phyloP scores from a whole-genome alignment of 805 yeast genomes.

The Saccharomycopsis microspora region DNA sequence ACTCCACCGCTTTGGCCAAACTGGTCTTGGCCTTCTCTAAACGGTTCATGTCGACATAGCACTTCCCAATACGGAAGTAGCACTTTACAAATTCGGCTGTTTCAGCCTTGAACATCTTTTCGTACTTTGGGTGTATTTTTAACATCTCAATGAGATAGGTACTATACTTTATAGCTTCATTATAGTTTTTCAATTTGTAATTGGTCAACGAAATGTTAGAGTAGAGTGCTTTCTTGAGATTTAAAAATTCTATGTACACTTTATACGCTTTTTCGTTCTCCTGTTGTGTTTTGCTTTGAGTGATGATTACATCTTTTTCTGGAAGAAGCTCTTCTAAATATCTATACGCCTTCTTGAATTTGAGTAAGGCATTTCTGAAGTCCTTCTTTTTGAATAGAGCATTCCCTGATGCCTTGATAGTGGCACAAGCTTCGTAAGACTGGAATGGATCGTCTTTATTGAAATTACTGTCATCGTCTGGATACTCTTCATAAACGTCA shows the following conservation, averaged over 20 bases:
- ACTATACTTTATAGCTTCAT: slow-evolving; percentile 42
- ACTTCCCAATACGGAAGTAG: slow-evolving; percentile 41
- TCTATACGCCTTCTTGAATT: slow-evolving; percentile 54
- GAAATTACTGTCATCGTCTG: slow-evolving; percentile 57
- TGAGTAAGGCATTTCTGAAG: slow-evolving; percentile 40
- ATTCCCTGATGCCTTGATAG: slow-evolving; percentile 60
- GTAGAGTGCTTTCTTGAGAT: slow-evolving; percentile 29
- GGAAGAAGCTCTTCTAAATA: slow-evolving; percentile 67
- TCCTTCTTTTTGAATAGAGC: slow-evolving; percentile 43
- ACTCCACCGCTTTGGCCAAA: slow-evolving; percentile 30
- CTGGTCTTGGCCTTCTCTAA: slow-evolving; percentile 38
- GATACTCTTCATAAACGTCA: slow-evolving; percentile 65
- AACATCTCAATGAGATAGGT: slow-evolving; percentile 39
- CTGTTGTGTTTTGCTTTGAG: slow-evolving; percentile 3
- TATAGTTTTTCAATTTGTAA: slow-evolving; percentile 37
- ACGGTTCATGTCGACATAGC: slow-evolving; percentile 32
- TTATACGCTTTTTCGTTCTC: slow-evolving; percentile 30
- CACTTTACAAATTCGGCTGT: slow-evolving; percentile 45
- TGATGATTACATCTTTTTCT: slow-evolving; percentile 36
- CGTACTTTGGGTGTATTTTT: slow-evolving; percentile 15
- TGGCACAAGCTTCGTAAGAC: slow-evolving; percentile 38
- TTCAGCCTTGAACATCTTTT: slow-evolving; percentile 24
- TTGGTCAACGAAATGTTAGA: slow-evolving; percentile 47
- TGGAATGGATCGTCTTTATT: slow-evolving; percentile 44
- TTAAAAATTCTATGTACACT: slow-evolving; percentile 36